A percentile compares a stretch with the other conserved stretches of the same genome.
Conservation (phyloP, 2,329 filamentous ascomycete genomes). For the Fusarium gaditjirri region DNA sequence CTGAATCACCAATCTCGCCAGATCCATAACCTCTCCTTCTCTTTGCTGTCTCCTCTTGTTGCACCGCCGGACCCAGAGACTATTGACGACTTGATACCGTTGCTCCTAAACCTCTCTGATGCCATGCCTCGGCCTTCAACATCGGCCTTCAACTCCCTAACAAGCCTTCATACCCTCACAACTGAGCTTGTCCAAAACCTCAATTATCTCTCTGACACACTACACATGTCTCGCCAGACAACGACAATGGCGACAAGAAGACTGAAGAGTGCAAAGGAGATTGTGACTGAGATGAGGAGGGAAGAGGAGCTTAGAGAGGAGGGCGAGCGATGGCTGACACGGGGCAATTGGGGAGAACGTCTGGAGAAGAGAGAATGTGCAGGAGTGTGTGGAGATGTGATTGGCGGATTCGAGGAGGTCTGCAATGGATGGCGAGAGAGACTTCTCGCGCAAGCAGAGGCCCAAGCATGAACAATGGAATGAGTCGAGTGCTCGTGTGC, state of each 20-base stretch:
- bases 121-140: slow-evolving; percentile 74
- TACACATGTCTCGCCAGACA: slow-evolving; percentile 94
- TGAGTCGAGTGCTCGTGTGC: slow-evolving; percentile 2
- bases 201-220: slow-evolving; percentile 86
- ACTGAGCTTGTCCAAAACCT: slow-evolving; percentile 81
- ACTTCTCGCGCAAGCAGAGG: slow-evolving; percentile 72
- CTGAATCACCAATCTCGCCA: slow-evolving; percentile 79
- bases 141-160: slow-evolving; percentile 71
- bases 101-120: slow-evolving; percentile 72
- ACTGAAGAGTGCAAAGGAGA: slow-evolving; percentile 82
- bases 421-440: slow-evolving; percentile 86
- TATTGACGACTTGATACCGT: slow-evolving; percentile 75
- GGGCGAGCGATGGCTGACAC: slow-evolving; percentile 82
- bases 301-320: slow-evolving; percentile 87
- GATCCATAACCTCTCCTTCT: slow-evolving; percentile 77
- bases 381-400: slow-evolving; percentile 84
- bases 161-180: slow-evolving; percentile 75
- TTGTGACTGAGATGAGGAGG: slow-evolving; percentile 84
- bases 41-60: slow-evolving; percentile 74
- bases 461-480: slow-evolving; percentile 49
- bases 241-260: slow-evolving; percentile 83
- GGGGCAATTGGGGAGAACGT: slow-evolving; percentile 84
- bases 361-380: slow-evolving; percentile 83
- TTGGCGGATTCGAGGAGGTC: slow-evolving; percentile 90
- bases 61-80: slow-evolving; percentile 70